Evolutionary conservation across 306 rosid genomes (phyloP).

Genomic region (Lathyrus aphaca): DNA sequence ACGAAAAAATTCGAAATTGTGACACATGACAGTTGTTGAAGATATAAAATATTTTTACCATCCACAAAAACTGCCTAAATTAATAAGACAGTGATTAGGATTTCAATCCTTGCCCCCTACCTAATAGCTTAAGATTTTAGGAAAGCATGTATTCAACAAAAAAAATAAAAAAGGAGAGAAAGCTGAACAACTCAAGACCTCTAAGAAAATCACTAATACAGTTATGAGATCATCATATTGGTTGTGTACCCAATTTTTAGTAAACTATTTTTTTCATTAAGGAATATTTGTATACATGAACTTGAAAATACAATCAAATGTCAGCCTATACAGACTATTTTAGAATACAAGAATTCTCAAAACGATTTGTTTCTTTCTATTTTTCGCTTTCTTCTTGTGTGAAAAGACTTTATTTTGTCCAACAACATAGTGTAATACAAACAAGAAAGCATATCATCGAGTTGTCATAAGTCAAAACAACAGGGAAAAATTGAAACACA

Average conservation of each 20-base stretch:
- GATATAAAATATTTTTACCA: conserved; percentile 5
- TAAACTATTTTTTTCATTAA: neutral
- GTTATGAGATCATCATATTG: conserved; percentile 16
- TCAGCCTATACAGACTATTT: neutral
- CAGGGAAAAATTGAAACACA: conserved; percentile 10
- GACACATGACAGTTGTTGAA: neutral
- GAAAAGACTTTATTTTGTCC: neutral
- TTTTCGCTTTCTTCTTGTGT: neutral
- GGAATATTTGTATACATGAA: conserved; percentile 7
- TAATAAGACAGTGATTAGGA: neutral
- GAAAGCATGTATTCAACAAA: conserved; percentile 19
- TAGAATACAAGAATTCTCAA: conserved; percentile 10
- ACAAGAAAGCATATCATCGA: conserved; percentile 10
- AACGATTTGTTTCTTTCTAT: neutral
- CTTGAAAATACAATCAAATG: conserved; percentile 27
- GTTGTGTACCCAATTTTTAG: conserved; percentile 15
- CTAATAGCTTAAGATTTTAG: conserved; percentile 24
- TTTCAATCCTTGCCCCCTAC: conserved; percentile 24
- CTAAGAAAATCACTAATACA: conserved; percentile 3
- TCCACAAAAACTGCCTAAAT: conserved; percentile 25
- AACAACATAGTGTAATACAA: neutral
- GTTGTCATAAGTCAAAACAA: neutral
- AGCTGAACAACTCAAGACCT: neutral
- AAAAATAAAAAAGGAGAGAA: neutral
- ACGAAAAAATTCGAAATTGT: conserved; percentile 27